These are phyloP conservation scores for Gastrodia elata DNA, from an alignment of 106 monocot species.

Conservation along the genomic window DNA sequence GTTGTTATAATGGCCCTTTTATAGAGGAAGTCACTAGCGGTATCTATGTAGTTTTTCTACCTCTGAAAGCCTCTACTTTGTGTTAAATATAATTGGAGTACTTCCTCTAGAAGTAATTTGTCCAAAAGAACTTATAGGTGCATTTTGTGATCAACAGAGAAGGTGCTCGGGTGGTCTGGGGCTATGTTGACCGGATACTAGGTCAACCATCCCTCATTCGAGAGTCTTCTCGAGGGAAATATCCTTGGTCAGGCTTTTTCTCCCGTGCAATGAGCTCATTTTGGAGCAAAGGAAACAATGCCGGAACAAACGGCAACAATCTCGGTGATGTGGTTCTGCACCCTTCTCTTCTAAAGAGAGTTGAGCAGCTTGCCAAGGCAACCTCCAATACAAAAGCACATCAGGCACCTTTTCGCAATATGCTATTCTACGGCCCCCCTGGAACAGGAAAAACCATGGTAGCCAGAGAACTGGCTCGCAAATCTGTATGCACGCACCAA, in stretches of 20 bases:
- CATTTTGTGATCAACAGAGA: slow-evolving; percentile 43
- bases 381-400: slow-evolving; percentile 93
- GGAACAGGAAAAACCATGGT: slow-evolving; percentile 99
- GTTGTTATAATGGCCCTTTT: background rate
- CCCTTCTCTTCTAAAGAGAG: slow-evolving; percentile 85
- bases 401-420: slow-evolving; percentile 95
- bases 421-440: slow-evolving; percentile 97
- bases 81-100: background rate
- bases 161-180: slow-evolving; percentile 95
- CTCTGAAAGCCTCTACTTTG: background rate
- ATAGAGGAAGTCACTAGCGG: background rate
- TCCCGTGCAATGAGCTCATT: slow-evolving; percentile 45
- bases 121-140: background rate
- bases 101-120: background rate
- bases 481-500: slow-evolving; percentile 48
- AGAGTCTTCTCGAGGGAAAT: slow-evolving; percentile 89
- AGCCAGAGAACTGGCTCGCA: slow-evolving; percentile 75
- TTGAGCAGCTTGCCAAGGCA: slow-evolving; percentile 70
- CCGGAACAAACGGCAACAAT: slow-evolving; percentile 44
- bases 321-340: slow-evolving; percentile 88
- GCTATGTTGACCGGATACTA: slow-evolving; percentile 85
- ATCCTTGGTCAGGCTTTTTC: slow-evolving; percentile 83
- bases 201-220: slow-evolving; percentile 94
- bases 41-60: background rate
- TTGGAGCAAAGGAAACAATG: slow-evolving; percentile 15